Percentiles rank a stretch among this genome's conserved stretches.
Evolutionary conservation across 2,329 filamentous ascomycete genomes (phyloP).

Genomic region (Sporothrix humicola): DNA sequence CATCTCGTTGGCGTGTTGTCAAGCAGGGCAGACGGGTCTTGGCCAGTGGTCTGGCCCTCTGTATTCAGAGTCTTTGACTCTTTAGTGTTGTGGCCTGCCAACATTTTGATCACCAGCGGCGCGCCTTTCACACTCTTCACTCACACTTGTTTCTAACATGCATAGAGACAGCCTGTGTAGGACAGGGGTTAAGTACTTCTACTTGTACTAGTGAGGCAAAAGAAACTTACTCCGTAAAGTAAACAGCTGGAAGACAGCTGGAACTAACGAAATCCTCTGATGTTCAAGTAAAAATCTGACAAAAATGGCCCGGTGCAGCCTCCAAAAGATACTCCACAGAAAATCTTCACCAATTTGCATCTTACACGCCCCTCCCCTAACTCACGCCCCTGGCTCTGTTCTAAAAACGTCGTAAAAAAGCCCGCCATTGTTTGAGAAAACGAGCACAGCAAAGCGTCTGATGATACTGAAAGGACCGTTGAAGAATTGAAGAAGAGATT

Average conservation of each 20-base stretch:
- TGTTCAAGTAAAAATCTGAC: not conserved
- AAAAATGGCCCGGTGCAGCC: not conserved
- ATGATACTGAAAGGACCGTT: not conserved
- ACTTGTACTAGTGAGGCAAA: too few relatives aligned
- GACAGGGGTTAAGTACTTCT: not conserved
- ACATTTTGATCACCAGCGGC: not conserved
- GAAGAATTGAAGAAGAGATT: not conserved
- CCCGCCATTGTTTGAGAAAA: constrained; percentile 29
- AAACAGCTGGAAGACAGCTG: too few relatives aligned
- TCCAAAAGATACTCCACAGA: too few relatives aligned
- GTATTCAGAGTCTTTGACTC: not conserved
- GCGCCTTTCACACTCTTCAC: not conserved
- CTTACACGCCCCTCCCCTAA: not conserved
- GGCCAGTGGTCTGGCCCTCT: not conserved
- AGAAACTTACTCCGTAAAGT: too few relatives aligned
- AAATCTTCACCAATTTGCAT: too few relatives aligned
- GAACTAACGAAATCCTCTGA: not conserved
- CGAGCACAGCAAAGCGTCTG: not conserved
- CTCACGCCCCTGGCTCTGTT: not conserved
- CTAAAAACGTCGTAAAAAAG: constrained; percentile 15
- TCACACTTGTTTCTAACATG: constrained; percentile 16
- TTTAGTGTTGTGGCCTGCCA: not conserved
- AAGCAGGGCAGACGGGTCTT: not conserved
- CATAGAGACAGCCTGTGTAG: not conserved
- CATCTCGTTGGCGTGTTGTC: not conserved